Conservation (phyloP, 2,329 filamentous ascomycete species). For the Xylariaceae sp. region DNA sequence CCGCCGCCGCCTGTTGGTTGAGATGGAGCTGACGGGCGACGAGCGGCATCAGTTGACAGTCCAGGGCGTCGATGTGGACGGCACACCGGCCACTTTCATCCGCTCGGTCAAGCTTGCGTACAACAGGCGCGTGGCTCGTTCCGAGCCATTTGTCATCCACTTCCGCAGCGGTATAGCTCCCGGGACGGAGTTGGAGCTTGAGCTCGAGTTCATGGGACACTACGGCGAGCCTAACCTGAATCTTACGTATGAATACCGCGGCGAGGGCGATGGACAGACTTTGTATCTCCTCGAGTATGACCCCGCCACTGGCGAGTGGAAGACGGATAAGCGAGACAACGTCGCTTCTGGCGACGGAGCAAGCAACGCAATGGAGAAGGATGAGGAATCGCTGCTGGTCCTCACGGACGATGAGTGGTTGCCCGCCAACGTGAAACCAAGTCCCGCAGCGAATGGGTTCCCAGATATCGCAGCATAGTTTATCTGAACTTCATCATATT, state of each 20-base stretch:
- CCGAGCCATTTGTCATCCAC: conserved; percentile 44
- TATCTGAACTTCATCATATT: neutral
- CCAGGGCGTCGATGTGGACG: conserved; percentile 44
- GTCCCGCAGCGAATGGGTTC: neutral
- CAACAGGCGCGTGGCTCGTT: conserved; percentile 38
- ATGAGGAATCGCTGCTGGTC: neutral
- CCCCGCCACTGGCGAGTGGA: conserved; percentile 34
- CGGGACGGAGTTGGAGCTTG: conserved; percentile 38
- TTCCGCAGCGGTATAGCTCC: conserved; percentile 36
- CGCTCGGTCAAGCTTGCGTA: conserved; percentile 43
- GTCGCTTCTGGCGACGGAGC: neutral
- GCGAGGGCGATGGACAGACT: conserved; percentile 5
- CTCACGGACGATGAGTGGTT: neutral
- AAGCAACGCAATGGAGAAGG: neutral
- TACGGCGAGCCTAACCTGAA: conserved; percentile 48
- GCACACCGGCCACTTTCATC: conserved; percentile 45
- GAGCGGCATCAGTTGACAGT: conserved; percentile 36
- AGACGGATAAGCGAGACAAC: conserved; percentile 4
- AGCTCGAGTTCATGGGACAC: conserved; percentile 52
- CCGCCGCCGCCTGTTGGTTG: conserved; percentile 38
- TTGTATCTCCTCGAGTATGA: conserved; percentile 37
- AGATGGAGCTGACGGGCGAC: conserved; percentile 23
- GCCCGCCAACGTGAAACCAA: neutral
- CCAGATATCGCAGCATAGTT: neutral
- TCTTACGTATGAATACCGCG: conserved; percentile 26